Evolutionary conservation across 2,329 filamentous ascomycete genomes (phyloP).

Genomic region (Scedosporium dehoogii): DNA sequence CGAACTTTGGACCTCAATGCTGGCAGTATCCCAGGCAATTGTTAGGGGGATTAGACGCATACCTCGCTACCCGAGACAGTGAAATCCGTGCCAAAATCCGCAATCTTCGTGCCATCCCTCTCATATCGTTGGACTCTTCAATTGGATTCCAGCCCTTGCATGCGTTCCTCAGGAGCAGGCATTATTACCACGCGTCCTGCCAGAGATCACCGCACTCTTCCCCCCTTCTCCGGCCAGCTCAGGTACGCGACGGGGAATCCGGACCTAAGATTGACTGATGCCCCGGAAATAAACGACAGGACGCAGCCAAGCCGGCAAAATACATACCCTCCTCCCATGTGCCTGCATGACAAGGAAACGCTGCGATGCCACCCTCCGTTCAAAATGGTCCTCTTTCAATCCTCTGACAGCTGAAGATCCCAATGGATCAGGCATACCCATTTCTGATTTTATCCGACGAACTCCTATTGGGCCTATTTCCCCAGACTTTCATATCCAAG

Average conservation of each 20-base stretch:
- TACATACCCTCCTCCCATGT: not conserved
- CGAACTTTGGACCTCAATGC: no score
- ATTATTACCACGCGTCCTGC: not conserved
- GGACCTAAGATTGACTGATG: not conserved
- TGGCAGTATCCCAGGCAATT: no score
- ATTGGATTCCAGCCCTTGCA: not conserved
- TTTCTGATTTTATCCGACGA: not conserved
- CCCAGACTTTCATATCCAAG: not conserved
- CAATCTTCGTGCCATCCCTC: no score
- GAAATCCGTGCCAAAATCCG: no score
- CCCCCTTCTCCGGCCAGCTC: not conserved
- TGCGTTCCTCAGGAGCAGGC: not conserved
- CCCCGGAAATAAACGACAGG: not conserved
- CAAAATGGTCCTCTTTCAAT: not conserved
- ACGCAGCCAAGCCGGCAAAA: conserved; percentile 6
- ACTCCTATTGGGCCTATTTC: not conserved
- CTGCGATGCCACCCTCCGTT: conserved; percentile 1
- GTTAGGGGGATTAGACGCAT: no score
- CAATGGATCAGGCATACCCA: not conserved
- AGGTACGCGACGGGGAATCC: not conserved
- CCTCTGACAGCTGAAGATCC: not conserved
- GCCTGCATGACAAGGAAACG: not conserved
- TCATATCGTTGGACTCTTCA: no score
- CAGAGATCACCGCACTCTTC: not conserved
- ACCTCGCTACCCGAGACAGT: no score